Conservation (phyloP, 805 yeast species). For the Ogataea ganodermae region DNA sequence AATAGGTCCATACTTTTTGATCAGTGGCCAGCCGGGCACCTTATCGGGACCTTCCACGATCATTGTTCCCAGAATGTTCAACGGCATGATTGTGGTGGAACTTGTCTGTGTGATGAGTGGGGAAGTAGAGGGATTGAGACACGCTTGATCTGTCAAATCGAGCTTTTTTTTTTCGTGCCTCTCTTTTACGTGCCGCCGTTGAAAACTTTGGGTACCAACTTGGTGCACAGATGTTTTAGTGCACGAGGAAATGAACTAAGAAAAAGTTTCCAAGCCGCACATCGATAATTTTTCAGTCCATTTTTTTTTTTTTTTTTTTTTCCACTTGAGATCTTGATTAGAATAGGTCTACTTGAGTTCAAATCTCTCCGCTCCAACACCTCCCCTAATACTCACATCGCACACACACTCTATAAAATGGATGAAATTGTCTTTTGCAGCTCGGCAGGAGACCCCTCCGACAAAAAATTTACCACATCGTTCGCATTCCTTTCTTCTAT, state of each 20-base stretch:
- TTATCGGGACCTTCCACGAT: conserved; percentile 70
- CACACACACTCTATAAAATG: conserved; percentile 33
- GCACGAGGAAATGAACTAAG: background rate
- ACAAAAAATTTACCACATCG: conserved; percentile 37
- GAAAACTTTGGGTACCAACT: background rate
- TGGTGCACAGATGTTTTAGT: conserved; percentile 1
- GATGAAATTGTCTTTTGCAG: conserved; percentile 54
- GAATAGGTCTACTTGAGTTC: too few species aligned
- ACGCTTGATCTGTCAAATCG: background rate
- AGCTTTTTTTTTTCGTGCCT: background rate
- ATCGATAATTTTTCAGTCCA: conserved; percentile 3
- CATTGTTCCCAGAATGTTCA: conserved; percentile 73
- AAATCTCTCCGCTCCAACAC: background rate
- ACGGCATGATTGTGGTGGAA: conserved; percentile 61
- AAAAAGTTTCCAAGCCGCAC: conserved; percentile 1
- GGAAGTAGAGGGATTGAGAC: background rate
- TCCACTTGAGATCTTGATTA: background rate
- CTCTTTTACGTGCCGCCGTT: conserved; percentile 6
- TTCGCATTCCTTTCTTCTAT: conserved; percentile 43
- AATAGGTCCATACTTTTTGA: conserved; percentile 61
- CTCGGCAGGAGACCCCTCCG: conserved; percentile 46
- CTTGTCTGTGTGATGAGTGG: background rate
- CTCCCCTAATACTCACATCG: background rate
- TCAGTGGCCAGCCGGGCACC: conserved; percentile 71
- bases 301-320: background rate